Conservation (phyloP, 2,329 filamentous ascomycete species). For the Fusarium xylarioides region DNA sequence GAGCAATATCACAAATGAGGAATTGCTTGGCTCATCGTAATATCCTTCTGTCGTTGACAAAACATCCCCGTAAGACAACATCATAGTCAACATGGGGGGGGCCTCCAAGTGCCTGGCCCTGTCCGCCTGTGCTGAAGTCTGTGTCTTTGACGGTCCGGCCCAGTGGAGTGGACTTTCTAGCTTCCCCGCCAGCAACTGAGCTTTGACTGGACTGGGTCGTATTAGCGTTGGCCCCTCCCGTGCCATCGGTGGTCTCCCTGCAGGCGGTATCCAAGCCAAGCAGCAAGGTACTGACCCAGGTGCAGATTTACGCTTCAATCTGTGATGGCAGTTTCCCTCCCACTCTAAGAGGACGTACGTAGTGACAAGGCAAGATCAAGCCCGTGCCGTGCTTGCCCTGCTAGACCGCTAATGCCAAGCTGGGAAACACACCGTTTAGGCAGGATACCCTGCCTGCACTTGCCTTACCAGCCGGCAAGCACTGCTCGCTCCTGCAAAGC, state of each 20-base stretch:
- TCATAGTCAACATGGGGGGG: conserved; percentile 24
- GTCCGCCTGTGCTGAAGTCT: neutral
- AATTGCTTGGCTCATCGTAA: conserved; percentile 22
- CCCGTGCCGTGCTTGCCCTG: conserved; percentile 29
- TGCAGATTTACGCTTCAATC: conserved; percentile 24
- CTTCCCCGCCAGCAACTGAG: conserved; percentile 5
- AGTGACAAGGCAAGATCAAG: conserved; percentile 5
- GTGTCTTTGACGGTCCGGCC: conserved; percentile 21
- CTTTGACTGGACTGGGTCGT: conserved; percentile 8
- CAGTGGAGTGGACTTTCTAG: conserved; percentile 18
- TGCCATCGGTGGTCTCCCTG: conserved; percentile 19
- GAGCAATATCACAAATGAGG: neutral
- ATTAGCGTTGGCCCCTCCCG: conserved; percentile 35
- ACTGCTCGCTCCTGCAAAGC: conserved; percentile 26
- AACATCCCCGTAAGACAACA: conserved; percentile 19
- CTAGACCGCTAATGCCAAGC: conserved; percentile 34
- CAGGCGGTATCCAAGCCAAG: conserved; percentile 8
- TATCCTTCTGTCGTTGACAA: conserved; percentile 16
- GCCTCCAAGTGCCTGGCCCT: conserved; percentile 3
- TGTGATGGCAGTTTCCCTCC: conserved; percentile 25
- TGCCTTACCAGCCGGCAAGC: conserved; percentile 24
- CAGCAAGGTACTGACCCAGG: conserved; percentile 6
- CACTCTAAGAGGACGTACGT: conserved; percentile 2
- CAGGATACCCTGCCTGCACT: conserved; percentile 24
- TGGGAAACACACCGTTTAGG: conserved; percentile 3